Evolutionary conservation across 306 rosid genomes (phyloP).

Genomic region (Lablab purpureus): DNA sequence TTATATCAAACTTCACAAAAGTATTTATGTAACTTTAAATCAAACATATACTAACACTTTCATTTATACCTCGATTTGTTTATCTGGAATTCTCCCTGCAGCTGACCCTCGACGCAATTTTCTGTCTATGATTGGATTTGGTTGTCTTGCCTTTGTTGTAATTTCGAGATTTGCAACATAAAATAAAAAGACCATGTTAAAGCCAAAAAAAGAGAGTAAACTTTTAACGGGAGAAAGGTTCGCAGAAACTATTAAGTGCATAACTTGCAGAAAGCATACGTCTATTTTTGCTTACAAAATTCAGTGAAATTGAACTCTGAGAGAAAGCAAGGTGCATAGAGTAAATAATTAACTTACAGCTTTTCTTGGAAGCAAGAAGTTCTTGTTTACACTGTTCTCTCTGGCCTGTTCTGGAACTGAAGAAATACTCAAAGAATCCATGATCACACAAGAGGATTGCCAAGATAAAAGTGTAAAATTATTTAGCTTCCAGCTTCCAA

Average conservation of each 20-base stretch:
- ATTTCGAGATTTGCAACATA: slow-evolving; percentile 9
- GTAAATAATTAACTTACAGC: slow-evolving; percentile 42
- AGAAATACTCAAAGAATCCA: slow-evolving; percentile 36
- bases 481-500: neutral
- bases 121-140: slow-evolving; percentile 34
- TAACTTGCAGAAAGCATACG: neutral
- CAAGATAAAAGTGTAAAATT: neutral
- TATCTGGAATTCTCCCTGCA: slow-evolving; percentile 6
- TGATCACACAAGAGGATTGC: slow-evolving; percentile 8
- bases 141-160: slow-evolving; percentile 24
- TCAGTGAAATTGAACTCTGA: slow-evolving; percentile 1
- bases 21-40: too few species aligned
- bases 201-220: neutral
- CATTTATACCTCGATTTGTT: slow-evolving; percentile 13
- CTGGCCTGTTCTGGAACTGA: slow-evolving; percentile 17
- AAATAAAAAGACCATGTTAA: neutral
- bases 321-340: neutral
- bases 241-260: neutral
- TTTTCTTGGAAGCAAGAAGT: slow-evolving; percentile 38
- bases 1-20: too few species aligned
- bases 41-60: neutral
- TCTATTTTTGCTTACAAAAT: neutral
- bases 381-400: slow-evolving; percentile 34
- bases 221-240: neutral
- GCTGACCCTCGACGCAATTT: slow-evolving; percentile 40